These are phyloP conservation scores for Apocynum venetum DNA, from an alignment of 257 asterid genomes.

Conservation along the genomic window DNA sequence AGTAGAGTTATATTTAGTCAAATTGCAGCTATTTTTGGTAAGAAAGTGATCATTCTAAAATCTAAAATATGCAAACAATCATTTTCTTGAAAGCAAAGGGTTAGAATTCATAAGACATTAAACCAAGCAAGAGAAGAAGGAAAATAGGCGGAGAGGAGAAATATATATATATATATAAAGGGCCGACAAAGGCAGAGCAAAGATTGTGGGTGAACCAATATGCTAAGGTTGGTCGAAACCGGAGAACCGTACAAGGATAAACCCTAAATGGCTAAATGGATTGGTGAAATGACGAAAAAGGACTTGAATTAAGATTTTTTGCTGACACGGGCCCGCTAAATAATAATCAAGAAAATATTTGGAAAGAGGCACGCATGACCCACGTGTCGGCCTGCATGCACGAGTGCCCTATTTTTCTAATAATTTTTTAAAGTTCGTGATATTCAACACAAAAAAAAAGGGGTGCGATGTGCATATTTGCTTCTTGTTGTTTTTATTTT, in stretches of 20 bases:
- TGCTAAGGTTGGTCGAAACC: constrained; percentile 4
- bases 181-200: background rate
- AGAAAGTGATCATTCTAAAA: background rate
- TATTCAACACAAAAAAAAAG: background rate
- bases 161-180: background rate
- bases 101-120: background rate
- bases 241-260: constrained; percentile 12
- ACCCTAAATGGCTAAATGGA: constrained; percentile 26
- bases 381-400: constrained; percentile 62
- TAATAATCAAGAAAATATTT: background rate
- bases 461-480: background rate
- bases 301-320: constrained; percentile 21
- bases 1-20: background rate
- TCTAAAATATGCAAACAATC: background rate
- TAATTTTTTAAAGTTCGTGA: background rate
- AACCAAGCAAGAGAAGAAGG: background rate
- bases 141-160: background rate
- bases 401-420: constrained; percentile 2
- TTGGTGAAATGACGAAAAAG: constrained; percentile 37
- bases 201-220: constrained; percentile 8
- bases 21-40: background rate
- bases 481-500: background rate
- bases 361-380: constrained; percentile 13
- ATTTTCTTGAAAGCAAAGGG: background rate
- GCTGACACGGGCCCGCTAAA: constrained; percentile 32